Evolutionary conservation across 2,329 filamentous ascomycete genomes (phyloP).

Genomic region (Davidsoniella australis): DNA sequence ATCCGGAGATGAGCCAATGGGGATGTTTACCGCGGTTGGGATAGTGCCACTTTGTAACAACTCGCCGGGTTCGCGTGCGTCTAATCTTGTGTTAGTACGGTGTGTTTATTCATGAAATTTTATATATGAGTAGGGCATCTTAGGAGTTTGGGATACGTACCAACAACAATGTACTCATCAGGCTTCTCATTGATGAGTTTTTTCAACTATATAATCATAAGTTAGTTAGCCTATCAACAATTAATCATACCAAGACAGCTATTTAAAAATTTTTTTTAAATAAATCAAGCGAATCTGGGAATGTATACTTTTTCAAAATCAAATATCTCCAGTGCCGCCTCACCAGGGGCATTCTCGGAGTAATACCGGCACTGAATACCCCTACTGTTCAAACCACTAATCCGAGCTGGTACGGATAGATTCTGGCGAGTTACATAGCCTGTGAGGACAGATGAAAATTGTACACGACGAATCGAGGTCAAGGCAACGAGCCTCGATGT

Average conservation of each 20-base stretch:
- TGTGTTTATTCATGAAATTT: neutral
- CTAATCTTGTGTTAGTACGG: slow-evolving; percentile 20
- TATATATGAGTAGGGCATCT: too few relatives aligned
- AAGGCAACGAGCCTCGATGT: too few relatives aligned
- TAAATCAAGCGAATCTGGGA: too few relatives aligned
- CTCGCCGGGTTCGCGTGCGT: slow-evolving; percentile 59
- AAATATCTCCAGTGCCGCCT: slow-evolving; percentile 2
- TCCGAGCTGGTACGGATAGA: too few relatives aligned
- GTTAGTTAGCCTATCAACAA: neutral
- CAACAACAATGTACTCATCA: slow-evolving; percentile 10
- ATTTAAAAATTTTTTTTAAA: too few relatives aligned
- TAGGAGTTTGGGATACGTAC: neutral
- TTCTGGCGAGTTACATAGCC: too few relatives aligned
- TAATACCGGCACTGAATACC: neutral
- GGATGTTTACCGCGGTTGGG: slow-evolving; percentile 67
- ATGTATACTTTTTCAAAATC: slow-evolving; percentile 10
- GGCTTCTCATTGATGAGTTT: slow-evolving; percentile 7
- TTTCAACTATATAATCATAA: slow-evolving; percentile 1
- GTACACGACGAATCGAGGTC: too few relatives aligned
- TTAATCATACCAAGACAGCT: too few relatives aligned
- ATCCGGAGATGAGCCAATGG: slow-evolving; percentile 60
- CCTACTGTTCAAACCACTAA: too few relatives aligned
- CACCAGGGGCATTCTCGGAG: neutral
- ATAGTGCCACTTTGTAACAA: slow-evolving; percentile 50
- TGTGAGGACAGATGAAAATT: too few relatives aligned